A percentile compares a stretch with the other conserved stretches of the same genome.
Conservation (phyloP, 345 rosid species). For the Cardamine occulta region DNA sequence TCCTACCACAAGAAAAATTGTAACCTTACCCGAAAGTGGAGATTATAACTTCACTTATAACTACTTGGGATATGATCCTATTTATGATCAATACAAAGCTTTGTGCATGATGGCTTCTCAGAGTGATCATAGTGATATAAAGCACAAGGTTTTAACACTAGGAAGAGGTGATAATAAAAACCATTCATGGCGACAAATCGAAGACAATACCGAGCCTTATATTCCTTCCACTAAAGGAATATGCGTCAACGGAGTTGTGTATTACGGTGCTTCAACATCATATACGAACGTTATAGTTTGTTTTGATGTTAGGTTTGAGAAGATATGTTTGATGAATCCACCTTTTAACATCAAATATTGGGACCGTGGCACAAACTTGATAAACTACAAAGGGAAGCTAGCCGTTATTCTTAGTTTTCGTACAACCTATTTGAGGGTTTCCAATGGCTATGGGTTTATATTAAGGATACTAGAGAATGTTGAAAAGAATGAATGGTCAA, state of each 20-base stretch:
- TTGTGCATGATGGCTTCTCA: not conserved
- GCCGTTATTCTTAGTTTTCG: not conserved
- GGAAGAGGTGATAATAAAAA: not conserved
- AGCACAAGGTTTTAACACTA: not conserved
- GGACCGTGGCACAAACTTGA: not conserved
- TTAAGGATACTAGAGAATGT: constrained; percentile 2
- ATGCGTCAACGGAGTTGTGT: constrained; percentile 14
- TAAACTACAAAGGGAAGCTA: constrained; percentile 5
- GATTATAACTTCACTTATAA: not conserved
- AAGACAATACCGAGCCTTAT: not conserved
- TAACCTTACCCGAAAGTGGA: not conserved
- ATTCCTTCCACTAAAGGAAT: not conserved
- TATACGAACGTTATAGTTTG: not conserved
- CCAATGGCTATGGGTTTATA: not conserved
- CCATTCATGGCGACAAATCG: not conserved
- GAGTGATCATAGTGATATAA: not conserved
- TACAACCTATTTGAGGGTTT: not conserved
- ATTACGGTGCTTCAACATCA: constrained; percentile 13
- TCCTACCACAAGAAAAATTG: not conserved
- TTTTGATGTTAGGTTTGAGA: constrained; percentile 17
- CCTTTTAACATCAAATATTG: not conserved
- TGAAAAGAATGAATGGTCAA: not conserved
- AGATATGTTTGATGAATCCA: not conserved
- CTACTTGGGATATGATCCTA: not conserved
- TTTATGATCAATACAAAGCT: not conserved